Conservation (phyloP, 1,284 basidiomycete species). For the Malassezia furfur region DNA sequence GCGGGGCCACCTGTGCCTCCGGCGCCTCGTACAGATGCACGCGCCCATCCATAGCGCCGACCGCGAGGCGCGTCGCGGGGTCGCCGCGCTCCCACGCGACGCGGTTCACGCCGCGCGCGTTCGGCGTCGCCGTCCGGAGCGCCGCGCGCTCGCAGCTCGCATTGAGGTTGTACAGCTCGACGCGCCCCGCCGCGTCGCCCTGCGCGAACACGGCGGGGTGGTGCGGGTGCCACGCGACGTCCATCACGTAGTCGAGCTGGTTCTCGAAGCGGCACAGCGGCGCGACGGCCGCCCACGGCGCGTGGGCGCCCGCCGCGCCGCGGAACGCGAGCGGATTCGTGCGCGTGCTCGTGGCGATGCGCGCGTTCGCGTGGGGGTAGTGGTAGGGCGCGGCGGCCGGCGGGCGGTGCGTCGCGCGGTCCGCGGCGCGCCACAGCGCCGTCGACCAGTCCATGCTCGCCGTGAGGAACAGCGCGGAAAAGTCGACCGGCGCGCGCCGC, state of each 20-base stretch:
- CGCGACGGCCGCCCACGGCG: constrained; percentile 7
- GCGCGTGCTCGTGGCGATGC: constrained; percentile 16
- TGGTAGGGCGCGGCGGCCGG: background rate
- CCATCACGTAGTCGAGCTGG: constrained; percentile 68
- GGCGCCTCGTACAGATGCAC: constrained; percentile 69
- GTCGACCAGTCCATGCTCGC: constrained; percentile 42
- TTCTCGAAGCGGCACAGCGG: constrained; percentile 17
- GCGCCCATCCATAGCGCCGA: constrained; percentile 83
- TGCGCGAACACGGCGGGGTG: constrained; percentile 89
- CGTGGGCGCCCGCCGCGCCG: background rate
- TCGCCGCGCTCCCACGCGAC: constrained; percentile 73
- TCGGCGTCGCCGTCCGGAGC: constrained; percentile 13
- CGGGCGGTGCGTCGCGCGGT: background rate
- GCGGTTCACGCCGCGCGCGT: constrained; percentile 81
- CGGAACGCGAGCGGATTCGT: constrained; percentile 18
- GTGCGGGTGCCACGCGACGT: constrained; percentile 89
- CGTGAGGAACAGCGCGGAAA: constrained; percentile 83
- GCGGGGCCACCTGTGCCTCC: constrained; percentile 19
- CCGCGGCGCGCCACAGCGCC: constrained; percentile 29
- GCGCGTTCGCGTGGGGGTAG: constrained; percentile 16
- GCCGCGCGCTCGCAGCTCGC: constrained; percentile 63
- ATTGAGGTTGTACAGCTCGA: constrained; percentile 95
- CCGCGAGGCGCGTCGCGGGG: constrained; percentile 56
- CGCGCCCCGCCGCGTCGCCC: constrained; percentile 85
- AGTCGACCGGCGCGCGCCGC: constrained; percentile 58